Conservation (phyloP, 2,329 filamentous ascomycete species). For the Didymella lethalis region DNA sequence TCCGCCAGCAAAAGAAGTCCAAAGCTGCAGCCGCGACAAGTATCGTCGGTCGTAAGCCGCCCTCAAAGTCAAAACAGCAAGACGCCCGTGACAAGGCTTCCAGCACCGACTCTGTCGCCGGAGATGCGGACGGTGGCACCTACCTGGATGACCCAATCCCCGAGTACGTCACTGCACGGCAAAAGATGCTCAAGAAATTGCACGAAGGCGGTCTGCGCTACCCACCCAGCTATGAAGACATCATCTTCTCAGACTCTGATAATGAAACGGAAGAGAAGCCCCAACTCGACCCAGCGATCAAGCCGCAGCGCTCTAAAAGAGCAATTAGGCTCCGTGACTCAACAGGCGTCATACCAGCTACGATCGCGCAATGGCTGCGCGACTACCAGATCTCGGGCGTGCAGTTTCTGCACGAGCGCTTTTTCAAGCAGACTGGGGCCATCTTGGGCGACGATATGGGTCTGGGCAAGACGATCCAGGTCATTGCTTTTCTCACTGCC, state of each 20-base stretch:
- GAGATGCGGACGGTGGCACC: constrained; percentile 60
- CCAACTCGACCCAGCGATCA: constrained; percentile 65
- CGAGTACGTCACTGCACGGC: constrained; percentile 74
- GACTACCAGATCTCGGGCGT: constrained; percentile 91
- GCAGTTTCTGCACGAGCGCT: constrained; percentile 83
- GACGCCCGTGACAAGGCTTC: constrained; percentile 23
- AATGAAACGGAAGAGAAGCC: constrained; percentile 75
- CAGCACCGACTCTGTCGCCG: constrained; percentile 32
- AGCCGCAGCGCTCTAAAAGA: constrained; percentile 70
- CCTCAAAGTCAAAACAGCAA: constrained; percentile 31
- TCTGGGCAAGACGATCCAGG: constrained; percentile 94
- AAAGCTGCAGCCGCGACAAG: constrained; percentile 55
- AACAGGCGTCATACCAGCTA: constrained; percentile 81
- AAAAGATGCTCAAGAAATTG: constrained; percentile 72
- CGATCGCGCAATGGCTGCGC: constrained; percentile 89
- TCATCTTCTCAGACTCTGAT: constrained; percentile 79
- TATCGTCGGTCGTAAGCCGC: constrained; percentile 51
- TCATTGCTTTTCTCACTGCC: constrained; percentile 88
- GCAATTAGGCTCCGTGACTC: constrained; percentile 76
- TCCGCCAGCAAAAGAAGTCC: constrained; percentile 57
- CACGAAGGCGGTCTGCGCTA: constrained; percentile 75
- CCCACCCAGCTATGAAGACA: constrained; percentile 77
- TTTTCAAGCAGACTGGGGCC: constrained; percentile 89
- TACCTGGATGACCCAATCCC: constrained; percentile 69
- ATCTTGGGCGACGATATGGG: constrained; percentile 98